Conservation (phyloP, 1,284 basidiomycete species). For the Papiliotrema nemorosa region DNA sequence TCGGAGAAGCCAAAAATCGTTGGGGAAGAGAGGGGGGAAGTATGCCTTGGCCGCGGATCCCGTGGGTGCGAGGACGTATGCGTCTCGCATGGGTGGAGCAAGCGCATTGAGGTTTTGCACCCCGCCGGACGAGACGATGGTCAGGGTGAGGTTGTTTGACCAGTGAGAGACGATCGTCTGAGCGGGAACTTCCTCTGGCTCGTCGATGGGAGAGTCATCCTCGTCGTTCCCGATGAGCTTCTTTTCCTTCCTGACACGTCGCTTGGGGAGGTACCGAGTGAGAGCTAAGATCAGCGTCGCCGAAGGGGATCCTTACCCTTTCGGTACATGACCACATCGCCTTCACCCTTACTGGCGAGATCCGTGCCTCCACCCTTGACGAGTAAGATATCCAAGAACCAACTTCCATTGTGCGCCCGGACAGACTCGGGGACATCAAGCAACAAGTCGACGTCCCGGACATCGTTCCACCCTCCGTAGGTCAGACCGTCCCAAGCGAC, state of each 20-base stretch:
- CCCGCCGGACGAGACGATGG: slow-evolving; percentile 69
- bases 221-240: slow-evolving; percentile 61
- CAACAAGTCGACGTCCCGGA: slow-evolving; percentile 61
- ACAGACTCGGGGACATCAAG: slow-evolving; percentile 77
- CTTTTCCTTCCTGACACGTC: slow-evolving; percentile 74
- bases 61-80: slow-evolving; percentile 55
- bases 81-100: slow-evolving; percentile 57
- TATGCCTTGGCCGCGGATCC: slow-evolving; percentile 60
- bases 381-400: slow-evolving; percentile 81
- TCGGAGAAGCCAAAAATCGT: slow-evolving; percentile 87
- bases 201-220: slow-evolving; percentile 24
- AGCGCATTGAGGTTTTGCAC: slow-evolving; percentile 59
- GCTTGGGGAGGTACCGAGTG: slow-evolving; percentile 72
- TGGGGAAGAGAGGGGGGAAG: slow-evolving; percentile 84
- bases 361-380: slow-evolving; percentile 58
- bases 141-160: slow-evolving; percentile 79
- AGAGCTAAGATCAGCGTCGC: slow-evolving; percentile 62
- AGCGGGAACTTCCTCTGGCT: slow-evolving; percentile 12
- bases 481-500: slow-evolving; percentile 71
- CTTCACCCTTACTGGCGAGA: slow-evolving; percentile 59
- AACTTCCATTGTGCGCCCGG: slow-evolving; percentile 62
- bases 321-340: slow-evolving; percentile 67
- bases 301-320: too few relatives aligned
- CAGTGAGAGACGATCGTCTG: slow-evolving; percentile 67
- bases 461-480: slow-evolving; percentile 74